A percentile compares a stretch with the other conserved stretches of the same genome.
Conservation (phyloP, 75 land plant species). For the Picea glauca region DNA sequence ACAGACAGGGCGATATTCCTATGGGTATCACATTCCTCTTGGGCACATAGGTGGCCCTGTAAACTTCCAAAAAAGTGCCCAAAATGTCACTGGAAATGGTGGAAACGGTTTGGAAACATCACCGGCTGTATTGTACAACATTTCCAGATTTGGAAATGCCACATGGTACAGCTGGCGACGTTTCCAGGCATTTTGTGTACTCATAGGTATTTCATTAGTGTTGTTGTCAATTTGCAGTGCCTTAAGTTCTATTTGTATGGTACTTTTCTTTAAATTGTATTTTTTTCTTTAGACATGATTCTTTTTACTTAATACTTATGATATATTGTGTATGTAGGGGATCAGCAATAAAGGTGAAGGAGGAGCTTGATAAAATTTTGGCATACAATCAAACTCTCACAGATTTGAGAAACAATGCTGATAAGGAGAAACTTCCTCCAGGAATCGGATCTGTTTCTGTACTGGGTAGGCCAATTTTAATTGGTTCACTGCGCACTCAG, state of each 20-base stretch:
- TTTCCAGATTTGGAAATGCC: too few relatives aligned
- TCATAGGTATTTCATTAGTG: too few relatives aligned
- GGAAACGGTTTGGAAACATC: too few relatives aligned
- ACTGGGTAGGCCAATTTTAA: conserved; percentile 39
- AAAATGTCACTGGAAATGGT: too few relatives aligned
- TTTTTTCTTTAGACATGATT: background rate
- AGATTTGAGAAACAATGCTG: conserved; percentile 46
- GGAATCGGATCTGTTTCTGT: conserved; percentile 80
- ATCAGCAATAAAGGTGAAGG: conserved; percentile 34
- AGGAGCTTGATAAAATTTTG: conserved; percentile 70
- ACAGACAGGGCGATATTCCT: too few relatives aligned
- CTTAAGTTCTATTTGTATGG: background rate
- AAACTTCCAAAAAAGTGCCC: too few relatives aligned
- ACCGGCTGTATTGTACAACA: too few relatives aligned
- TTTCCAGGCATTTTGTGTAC: too few relatives aligned
- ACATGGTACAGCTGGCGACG: too few relatives aligned
- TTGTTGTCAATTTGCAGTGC: too few relatives aligned
- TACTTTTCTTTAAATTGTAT: background rate
- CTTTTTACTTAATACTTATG: background rate
- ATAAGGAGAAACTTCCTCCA: conserved; percentile 46
- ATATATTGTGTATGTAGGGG: conserved; percentile 5
- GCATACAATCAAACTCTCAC: conserved; percentile 63
- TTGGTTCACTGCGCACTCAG: background rate
- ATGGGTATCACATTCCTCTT: too few relatives aligned
- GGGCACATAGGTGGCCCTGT: too few relatives aligned